Conservation (phyloP, 148 eudicot species). For the Rhododendron griersonianum region DNA sequence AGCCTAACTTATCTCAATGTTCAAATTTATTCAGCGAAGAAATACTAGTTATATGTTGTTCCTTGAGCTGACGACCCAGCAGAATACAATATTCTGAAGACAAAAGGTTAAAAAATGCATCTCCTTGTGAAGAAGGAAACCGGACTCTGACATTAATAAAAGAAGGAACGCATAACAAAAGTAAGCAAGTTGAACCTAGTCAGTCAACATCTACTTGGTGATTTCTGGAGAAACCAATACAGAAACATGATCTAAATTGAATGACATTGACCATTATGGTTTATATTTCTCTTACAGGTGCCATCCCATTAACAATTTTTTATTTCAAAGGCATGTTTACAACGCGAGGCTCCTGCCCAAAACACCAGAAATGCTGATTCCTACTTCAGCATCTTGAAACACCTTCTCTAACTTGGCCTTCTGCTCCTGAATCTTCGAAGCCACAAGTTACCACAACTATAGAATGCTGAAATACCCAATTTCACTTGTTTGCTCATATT, state of each 20-base stretch:
- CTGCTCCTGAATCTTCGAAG: neutral
- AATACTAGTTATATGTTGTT: neutral
- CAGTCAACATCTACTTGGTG: neutral
- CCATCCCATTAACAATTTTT: neutral
- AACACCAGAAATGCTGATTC: neutral
- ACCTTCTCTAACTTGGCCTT: neutral
- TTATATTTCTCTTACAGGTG: neutral
- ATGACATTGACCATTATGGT: neutral
- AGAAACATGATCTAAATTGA: neutral
- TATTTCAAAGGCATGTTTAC: neutral
- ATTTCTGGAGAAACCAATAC: neutral
- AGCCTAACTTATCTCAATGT: neutral
- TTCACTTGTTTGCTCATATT: neutral
- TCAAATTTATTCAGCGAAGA: neutral
- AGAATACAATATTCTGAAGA: neutral
- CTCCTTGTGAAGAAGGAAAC: neutral
- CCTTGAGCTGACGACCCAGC: neutral
- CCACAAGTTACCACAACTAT: constrained; percentile 1
- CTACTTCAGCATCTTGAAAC: neutral
- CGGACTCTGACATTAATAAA: neutral
- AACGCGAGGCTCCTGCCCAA: neutral
- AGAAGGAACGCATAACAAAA: neutral
- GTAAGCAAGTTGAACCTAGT: neutral
- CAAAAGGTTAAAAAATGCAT: neutral
- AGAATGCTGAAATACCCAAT: neutral